Evolutionary conservation across 139 green algal species (phyloP).

Genomic region (Chlorella sp.): DNA sequence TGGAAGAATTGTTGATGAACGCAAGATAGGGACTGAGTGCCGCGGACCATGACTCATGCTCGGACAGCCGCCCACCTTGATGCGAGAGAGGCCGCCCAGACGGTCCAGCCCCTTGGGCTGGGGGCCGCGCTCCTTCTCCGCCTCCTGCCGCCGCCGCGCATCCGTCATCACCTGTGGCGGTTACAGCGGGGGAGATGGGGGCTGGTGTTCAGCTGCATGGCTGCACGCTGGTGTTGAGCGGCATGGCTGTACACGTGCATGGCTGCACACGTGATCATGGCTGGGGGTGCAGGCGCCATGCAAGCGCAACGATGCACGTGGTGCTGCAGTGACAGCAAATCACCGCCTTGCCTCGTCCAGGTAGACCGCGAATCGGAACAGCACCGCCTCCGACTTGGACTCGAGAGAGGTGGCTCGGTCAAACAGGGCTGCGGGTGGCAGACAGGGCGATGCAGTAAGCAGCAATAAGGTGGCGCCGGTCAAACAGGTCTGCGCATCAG

Average conservation of each 20-base stretch:
- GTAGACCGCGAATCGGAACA: conserved; percentile 89
- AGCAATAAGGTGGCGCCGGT: too few relatives aligned
- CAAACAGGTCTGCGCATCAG: too few relatives aligned
- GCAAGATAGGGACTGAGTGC: too few relatives aligned
- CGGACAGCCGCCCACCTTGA: conserved; percentile 46
- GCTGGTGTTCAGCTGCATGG: background rate
- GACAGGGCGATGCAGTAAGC: too few relatives aligned
- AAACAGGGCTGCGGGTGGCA: conserved; percentile 60
- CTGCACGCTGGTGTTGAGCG: too few relatives aligned
- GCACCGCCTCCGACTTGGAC: conserved; percentile 76
- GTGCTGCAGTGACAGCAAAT: too few relatives aligned
- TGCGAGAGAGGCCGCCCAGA: conserved; percentile 49
- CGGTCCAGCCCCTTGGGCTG: conserved; percentile 40
- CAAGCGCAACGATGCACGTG: too few relatives aligned
- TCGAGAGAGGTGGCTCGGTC: conserved; percentile 65
- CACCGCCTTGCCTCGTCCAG: conserved; percentile 88
- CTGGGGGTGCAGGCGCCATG: too few relatives aligned
- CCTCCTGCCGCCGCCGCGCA: conserved; percentile 41
- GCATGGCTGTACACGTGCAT: background rate
- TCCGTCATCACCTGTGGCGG: conserved; percentile 35
- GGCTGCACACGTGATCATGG: background rate
- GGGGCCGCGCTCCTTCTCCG: conserved; percentile 20
- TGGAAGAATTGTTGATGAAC: too few relatives aligned
- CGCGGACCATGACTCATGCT: too few relatives aligned
- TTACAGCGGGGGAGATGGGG: background rate